Conservation (phyloP, 495 filamentous ascomycete genomes). For the Friedmanniomyces endolithicus region DNA sequence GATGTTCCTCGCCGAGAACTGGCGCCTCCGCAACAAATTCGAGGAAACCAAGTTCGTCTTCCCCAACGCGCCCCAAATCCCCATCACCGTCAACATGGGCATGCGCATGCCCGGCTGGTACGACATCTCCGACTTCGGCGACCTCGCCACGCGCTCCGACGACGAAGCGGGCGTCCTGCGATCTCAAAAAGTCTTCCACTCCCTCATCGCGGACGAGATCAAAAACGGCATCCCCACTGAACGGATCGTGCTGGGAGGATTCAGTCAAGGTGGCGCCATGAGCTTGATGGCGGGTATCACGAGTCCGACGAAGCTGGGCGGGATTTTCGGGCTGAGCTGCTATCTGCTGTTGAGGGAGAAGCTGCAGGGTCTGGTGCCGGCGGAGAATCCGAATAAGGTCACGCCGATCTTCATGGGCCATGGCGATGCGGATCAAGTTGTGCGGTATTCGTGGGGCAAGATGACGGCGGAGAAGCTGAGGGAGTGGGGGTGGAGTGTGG, state of each 20-base stretch:
- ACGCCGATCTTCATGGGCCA: conserved; percentile 86
- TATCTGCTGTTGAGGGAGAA: conserved; percentile 69
- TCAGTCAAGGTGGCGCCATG: conserved; percentile 52
- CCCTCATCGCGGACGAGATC: conserved; percentile 69
- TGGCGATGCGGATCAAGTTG: conserved; percentile 59
- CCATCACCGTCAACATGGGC: conserved; percentile 71
- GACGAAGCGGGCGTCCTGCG: conserved; percentile 71
- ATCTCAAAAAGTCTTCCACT: conserved; percentile 63
- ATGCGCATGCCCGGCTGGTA: conserved; percentile 89
- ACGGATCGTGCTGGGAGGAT: conserved; percentile 73
- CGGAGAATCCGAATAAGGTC: conserved; percentile 55
- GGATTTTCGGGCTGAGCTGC: conserved; percentile 73
- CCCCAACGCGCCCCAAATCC: conserved; percentile 82
- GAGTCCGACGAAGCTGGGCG: conserved; percentile 59
- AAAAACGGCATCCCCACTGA: conserved; percentile 68
- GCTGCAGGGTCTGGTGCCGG: conserved; percentile 50
- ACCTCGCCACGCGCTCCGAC: conserved; percentile 32
- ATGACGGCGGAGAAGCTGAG: conserved; percentile 49
- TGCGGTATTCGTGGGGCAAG: conserved; percentile 55
- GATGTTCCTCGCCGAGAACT: conserved; percentile 75
- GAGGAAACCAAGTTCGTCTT: conserved; percentile 86
- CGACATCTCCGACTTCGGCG: conserved; percentile 44
- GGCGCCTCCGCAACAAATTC: conserved; percentile 69
- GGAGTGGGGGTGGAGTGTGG: conserved; percentile 54
- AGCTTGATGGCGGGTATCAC: conserved; percentile 58